These are phyloP conservation scores for Prunus davidiana DNA, from an alignment of 306 rosid genomes.

Conservation along the genomic window DNA sequence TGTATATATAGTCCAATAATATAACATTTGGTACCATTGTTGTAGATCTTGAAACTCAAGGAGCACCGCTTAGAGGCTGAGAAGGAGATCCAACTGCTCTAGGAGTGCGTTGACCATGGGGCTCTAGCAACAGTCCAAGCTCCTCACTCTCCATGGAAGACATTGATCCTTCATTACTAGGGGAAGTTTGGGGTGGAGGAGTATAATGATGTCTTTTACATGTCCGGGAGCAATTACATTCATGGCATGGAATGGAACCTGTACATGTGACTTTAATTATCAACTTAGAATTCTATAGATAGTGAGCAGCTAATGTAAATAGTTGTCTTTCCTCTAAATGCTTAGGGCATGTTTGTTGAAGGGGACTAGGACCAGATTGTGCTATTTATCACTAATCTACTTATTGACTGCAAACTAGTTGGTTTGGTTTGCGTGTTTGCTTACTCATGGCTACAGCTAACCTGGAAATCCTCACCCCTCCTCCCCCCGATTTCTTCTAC, in stretches of 20 bases:
- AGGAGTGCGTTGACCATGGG: conserved; percentile 33
- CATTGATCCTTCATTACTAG: conserved; percentile 50
- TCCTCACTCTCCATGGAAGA: conserved; percentile 61
- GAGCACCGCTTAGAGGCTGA: conserved; percentile 55
- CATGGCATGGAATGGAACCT: conserved; percentile 48
- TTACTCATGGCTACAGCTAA: too few species aligned
- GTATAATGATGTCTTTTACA: conserved; percentile 42
- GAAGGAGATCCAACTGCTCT: conserved; percentile 53
- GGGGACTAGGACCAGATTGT: too few species aligned
- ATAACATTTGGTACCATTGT: neutral
- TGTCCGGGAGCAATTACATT: conserved; percentile 27
- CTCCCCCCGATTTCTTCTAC: too few species aligned
- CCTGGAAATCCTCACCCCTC: too few species aligned
- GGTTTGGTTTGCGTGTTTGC: too few species aligned
- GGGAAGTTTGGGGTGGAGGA: conserved; percentile 57
- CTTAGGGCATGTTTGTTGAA: neutral
- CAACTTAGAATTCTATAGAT: conserved; percentile 44
- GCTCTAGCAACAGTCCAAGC: conserved; percentile 53
- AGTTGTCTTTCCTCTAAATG: conserved; percentile 4
- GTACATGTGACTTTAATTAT: conserved; percentile 32
- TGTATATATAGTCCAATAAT: neutral
- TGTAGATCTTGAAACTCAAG: conserved; percentile 60
- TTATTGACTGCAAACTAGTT: conserved; percentile 1
- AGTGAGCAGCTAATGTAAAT: conserved; percentile 46
- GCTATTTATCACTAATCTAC: neutral